Base-by-base conservation (phyloP, 306 rosid species). In the Trifolium pratense region DNA sequence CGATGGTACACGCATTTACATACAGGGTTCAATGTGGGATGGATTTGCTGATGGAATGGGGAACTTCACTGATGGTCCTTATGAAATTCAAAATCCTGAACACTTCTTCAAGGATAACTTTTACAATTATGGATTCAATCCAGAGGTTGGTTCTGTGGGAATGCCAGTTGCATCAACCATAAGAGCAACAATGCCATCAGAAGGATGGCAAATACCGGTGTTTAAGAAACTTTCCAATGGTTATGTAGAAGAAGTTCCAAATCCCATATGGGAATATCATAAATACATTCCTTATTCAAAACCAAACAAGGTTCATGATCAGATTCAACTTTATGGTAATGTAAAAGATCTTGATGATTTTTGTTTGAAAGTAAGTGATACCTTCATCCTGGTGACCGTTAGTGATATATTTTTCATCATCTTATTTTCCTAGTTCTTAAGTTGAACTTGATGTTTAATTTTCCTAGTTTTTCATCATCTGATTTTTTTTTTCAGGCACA, bases 1-100 rank as follows among this genome's bases (percentile, higher is more conserved):
- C 56, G 98, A 93, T 73, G 98, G 98, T 76, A 88, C 97, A 8
- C 97, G 96, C 37, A 31, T 89, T 81, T 93, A 93, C 73, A 67
- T 93, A 63, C 84, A 80, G 84, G 98, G 97, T 62, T 93, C 98
- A 59, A 55, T 93, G 86, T 93, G 98, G 97, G 96, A 91, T 76
- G 97, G 97, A 51, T 93, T 93, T 86, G 97, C 97, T 65, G 80
- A 91, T 84, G 97, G 98, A 71, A 85, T 75, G 73, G 98, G 98
- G 66, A 75, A 80, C 79, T 93, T 86, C 79, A 79, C 89, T 58
- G 98, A 91, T 75, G 98, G 98, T 65, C 98, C 98, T 75, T 91
- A 93, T 43, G 97, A 88, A 80, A 93, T 93, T 78, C 98, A 91
- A 83, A 82, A 89, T 78, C 93, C 98, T 2, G 98, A 91, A 87